These are phyloP conservation scores for Colletotrichum sp. DNA, from an alignment of 2,329 filamentous ascomycete genomes.

Conservation along the genomic window DNA sequence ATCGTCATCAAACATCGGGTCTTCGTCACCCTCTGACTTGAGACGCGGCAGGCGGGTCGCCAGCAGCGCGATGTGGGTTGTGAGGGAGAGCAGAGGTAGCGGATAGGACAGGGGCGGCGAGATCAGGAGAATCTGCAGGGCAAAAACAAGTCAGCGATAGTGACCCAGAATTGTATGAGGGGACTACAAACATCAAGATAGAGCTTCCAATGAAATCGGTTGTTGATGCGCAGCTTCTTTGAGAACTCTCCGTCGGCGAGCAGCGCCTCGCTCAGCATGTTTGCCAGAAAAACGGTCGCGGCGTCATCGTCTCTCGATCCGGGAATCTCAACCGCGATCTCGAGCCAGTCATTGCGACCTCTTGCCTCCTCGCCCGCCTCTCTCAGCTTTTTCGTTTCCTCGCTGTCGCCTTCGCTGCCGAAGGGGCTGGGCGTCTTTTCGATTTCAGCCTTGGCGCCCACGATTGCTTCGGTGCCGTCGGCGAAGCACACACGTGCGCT, in stretches of 20 bases:
- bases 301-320: slow-evolving; percentile 91
- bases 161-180: neutral
- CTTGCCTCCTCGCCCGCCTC: slow-evolving; percentile 36
- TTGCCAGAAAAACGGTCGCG: slow-evolving; percentile 82
- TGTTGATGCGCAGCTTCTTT: slow-evolving; percentile 83
- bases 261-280: slow-evolving; percentile 89
- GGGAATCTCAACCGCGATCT: slow-evolving; percentile 90
- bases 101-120: slow-evolving; percentile 94
- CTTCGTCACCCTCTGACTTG: slow-evolving; percentile 90
- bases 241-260: slow-evolving; percentile 73
- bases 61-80: slow-evolving; percentile 90
- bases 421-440: slow-evolving; percentile 64
- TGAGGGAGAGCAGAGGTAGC: slow-evolving; percentile 88
- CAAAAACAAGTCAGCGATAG: neutral
- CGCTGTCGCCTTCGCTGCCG: slow-evolving; percentile 38
- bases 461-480: slow-evolving; percentile 94
- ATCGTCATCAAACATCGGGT: slow-evolving; percentile 97
- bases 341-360: slow-evolving; percentile 76
- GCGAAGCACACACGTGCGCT: slow-evolving; percentile 93
- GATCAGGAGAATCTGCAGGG: slow-evolving; percentile 79
- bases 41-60: slow-evolving; percentile 83
- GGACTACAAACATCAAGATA: slow-evolving; percentile 81
- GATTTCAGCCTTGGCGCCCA: slow-evolving; percentile 94
- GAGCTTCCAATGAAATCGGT: slow-evolving; percentile 93
- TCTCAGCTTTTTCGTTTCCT: slow-evolving; percentile 37